Evolutionary conservation across 108 stramenopile genomes (phyloP).

Genomic region (Skeletonema menzelii): DNA sequence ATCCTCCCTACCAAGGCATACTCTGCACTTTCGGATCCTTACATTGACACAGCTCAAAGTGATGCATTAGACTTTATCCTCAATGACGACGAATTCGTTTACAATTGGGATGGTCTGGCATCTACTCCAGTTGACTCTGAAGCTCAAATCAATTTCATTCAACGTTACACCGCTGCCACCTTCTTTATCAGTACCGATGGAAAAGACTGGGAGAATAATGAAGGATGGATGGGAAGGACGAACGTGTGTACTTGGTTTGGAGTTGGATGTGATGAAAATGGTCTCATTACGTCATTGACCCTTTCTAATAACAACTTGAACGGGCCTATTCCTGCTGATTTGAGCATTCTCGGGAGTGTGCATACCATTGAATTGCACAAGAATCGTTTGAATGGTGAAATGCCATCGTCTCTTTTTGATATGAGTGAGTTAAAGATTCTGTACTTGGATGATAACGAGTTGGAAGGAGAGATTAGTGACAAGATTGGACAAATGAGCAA

Average conservation of each 20-base stretch:
- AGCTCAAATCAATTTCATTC: constrained; percentile 22
- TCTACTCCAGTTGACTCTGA: constrained; percentile 1
- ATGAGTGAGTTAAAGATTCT: constrained; percentile 14
- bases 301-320: constrained; percentile 18
- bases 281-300: not conserved
- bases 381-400: constrained; percentile 45
- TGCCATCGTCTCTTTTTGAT: constrained; percentile 31
- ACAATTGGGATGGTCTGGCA: constrained; percentile 35
- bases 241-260: constrained; percentile 42
- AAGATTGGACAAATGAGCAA: constrained; percentile 13
- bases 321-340: constrained; percentile 19
- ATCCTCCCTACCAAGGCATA: constrained; percentile 16
- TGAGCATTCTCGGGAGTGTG: constrained; percentile 7
- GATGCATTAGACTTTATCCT: constrained; percentile 19
- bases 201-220: constrained; percentile 23
- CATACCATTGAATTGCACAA: constrained; percentile 28
- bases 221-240: constrained; percentile 22
- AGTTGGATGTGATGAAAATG: constrained; percentile 23
- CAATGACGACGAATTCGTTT: constrained; percentile 22
- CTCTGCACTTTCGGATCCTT: constrained; percentile 8
- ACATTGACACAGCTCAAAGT: constrained; percentile 6
- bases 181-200: constrained; percentile 21
- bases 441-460: constrained; percentile 25
- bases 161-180: constrained; percentile 26
- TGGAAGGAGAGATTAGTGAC: constrained; percentile 8